Percentiles rank a stretch among this genome's conserved stretches.
phyloP scores from a whole-genome alignment of 169 alveolate species.

The Condylostoma magnum region DNA sequence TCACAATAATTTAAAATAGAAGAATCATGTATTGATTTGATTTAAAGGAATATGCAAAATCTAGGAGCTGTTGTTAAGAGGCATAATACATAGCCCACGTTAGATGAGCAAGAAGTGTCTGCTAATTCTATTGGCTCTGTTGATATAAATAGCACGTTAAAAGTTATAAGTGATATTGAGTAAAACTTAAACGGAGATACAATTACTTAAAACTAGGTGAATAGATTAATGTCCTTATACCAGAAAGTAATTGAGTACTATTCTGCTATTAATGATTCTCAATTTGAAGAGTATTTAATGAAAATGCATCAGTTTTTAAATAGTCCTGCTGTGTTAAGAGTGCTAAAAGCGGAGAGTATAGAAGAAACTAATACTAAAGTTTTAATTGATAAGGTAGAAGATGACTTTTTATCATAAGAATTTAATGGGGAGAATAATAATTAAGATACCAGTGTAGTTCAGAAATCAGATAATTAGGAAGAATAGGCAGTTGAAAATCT shows the following conservation, averaged over 20 bases:
- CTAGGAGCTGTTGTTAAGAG: constrained; percentile 32
- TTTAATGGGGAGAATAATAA: too few relatives aligned
- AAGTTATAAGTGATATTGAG: constrained; percentile 32
- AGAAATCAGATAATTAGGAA: too few relatives aligned
- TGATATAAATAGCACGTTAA: neutral
- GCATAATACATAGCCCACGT: neutral
- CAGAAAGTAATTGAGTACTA: constrained; percentile 49
- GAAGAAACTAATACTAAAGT: too few relatives aligned
- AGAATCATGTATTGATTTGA: neutral
- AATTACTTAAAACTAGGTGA: constrained; percentile 35
- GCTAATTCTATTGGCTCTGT: neutral
- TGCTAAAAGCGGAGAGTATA: too few relatives aligned
- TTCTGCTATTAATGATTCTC: constrained; percentile 45
- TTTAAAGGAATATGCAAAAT: constrained; percentile 31
- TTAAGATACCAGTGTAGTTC: too few relatives aligned
- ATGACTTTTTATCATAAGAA: too few relatives aligned
- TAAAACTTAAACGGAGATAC: constrained; percentile 23
- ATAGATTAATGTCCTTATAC: constrained; percentile 39
- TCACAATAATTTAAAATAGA: constrained; percentile 19
- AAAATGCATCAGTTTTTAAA: constrained; percentile 34
- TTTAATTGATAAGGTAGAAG: too few relatives aligned
- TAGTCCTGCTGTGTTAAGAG: too few relatives aligned
- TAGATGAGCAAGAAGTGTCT: constrained; percentile 21
- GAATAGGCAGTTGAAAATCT: too few relatives aligned
- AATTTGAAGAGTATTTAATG: constrained; percentile 34